phyloP scores from a whole-genome alignment of 2,329 filamentous ascomycete species.

The Fusarium bactridioides region DNA sequence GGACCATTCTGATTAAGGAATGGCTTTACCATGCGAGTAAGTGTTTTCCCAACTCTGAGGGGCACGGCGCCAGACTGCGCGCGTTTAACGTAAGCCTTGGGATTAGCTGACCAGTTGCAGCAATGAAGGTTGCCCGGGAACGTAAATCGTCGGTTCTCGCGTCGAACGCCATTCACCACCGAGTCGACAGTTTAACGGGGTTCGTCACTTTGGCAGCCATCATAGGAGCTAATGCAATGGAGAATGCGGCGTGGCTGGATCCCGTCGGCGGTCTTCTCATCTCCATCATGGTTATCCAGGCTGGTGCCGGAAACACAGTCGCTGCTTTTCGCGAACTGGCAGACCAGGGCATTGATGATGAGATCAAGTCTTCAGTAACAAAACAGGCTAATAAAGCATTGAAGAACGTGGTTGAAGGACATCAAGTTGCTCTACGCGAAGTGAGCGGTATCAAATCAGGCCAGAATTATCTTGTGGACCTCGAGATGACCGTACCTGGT shows the following conservation, averaged over 20 bases:
- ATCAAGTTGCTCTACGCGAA: conserved; percentile 74
- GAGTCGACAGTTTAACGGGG: conserved; percentile 93
- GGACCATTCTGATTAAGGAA: conserved; percentile 91
- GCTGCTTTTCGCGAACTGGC: conserved; percentile 86
- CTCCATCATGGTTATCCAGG: conserved; percentile 90
- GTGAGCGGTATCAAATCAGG: conserved; percentile 93
- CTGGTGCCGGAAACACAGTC: conserved; percentile 85
- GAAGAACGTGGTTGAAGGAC: conserved; percentile 58
- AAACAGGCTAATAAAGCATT: conserved; percentile 71
- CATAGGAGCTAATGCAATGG: conserved; percentile 84
- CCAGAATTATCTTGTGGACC: conserved; percentile 92
- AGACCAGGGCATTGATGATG: conserved; percentile 87
- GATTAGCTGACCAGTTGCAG: conserved; percentile 55
- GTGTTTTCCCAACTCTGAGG: conserved; percentile 48
- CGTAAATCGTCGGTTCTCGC: conserved; percentile 95
- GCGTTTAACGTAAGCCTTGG: not conserved
- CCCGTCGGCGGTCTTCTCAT: conserved; percentile 93
- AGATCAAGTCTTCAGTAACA: conserved; percentile 77
- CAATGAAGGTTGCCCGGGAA: conserved; percentile 93
- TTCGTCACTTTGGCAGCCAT: conserved; percentile 92
- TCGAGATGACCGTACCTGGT: conserved; percentile 83
- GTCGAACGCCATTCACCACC: conserved; percentile 95
- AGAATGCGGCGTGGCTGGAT: conserved; percentile 90
- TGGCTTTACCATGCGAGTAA: conserved; percentile 96
- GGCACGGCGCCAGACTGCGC: not conserved